These are phyloP conservation scores for Amanita thiersii DNA, from an alignment of 768 basidiomycete genomes.

Conservation along the genomic window DNA sequence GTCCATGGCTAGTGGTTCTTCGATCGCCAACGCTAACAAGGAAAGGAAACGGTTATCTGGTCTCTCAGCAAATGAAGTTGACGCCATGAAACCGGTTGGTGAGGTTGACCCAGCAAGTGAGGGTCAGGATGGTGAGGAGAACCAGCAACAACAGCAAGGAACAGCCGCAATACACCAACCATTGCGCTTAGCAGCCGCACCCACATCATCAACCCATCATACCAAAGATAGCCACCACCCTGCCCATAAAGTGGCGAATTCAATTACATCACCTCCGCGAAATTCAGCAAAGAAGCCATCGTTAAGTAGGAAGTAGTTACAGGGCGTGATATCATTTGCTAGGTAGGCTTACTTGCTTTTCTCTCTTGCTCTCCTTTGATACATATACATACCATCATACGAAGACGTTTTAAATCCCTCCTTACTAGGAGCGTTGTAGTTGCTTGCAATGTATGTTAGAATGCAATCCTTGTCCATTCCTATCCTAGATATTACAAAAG, in stretches of 20 bases:
- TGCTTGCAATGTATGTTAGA: slow-evolving; percentile 6
- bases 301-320: neutral
- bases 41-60: slow-evolving; percentile 26
- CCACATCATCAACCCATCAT: slow-evolving; percentile 15
- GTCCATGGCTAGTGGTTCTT: slow-evolving; percentile 28
- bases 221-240: slow-evolving; percentile 15
- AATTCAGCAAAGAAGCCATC: slow-evolving; percentile 4
- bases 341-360: neutral
- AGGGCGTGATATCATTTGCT: neutral
- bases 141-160: neutral
- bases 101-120: slow-evolving; percentile 24
- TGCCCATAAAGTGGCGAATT: neutral
- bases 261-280: neutral
- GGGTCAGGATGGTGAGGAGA: slow-evolving; percentile 6
- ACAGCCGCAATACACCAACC: slow-evolving; percentile 15
- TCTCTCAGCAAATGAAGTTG: slow-evolving; percentile 31
- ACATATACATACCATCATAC: slow-evolving; percentile 7
- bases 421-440: neutral
- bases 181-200: slow-evolving; percentile 24
- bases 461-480: neutral
- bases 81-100: slow-evolving; percentile 74
- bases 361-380: slow-evolving; percentile 5
- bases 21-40: neutral
- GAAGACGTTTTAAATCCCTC: slow-evolving; percentile 1
- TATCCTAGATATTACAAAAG: no score